phyloP scores from a whole-genome alignment of 1,284 basidiomycete genomes.

The Trichosporon ovoides region DNA sequence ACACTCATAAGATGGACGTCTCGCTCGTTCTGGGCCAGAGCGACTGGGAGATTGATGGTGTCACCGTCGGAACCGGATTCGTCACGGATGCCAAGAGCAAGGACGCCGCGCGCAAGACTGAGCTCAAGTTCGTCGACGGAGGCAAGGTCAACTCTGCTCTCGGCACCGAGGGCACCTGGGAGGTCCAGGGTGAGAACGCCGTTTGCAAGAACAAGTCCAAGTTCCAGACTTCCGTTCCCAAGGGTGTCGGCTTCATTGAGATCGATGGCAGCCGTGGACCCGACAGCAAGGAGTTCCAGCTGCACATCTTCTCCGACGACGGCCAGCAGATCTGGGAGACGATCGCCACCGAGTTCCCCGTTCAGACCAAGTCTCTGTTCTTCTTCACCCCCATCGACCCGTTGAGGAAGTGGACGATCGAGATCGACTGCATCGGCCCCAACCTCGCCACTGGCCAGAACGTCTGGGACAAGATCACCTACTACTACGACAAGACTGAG shows the following conservation, averaged over 20 bases:
- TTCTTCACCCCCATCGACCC: conserved; percentile 2
- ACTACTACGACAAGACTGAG: conserved; percentile 2
- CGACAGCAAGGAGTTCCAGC: not conserved
- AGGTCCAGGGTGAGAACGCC: not conserved
- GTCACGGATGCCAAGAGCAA: not conserved
- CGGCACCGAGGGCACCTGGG: conserved; percentile 4
- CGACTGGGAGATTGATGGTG: not conserved
- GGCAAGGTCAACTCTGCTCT: conserved; percentile 1
- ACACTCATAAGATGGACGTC: not conserved
- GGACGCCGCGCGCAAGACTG: not conserved
- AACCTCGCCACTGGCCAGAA: not conserved
- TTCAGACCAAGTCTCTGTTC: not conserved
- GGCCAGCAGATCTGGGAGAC: conserved; percentile 58
- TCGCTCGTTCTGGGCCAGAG: not conserved
- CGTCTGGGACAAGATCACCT: not conserved
- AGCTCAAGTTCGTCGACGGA: not conserved
- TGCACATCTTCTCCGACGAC: conserved; percentile 90
- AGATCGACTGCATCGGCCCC: not conserved
- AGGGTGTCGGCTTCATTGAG: conserved; percentile 1
- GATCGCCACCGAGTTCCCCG: conserved; percentile 1
- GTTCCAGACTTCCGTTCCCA: not conserved
- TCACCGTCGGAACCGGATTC: conserved; percentile 1
- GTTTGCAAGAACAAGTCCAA: conserved; percentile 1
- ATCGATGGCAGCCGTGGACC: not conserved
- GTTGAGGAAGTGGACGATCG: not conserved